Evolutionary conservation across 345 rosid species (phyloP).

Genomic region (Melaleuca alternifolia): DNA sequence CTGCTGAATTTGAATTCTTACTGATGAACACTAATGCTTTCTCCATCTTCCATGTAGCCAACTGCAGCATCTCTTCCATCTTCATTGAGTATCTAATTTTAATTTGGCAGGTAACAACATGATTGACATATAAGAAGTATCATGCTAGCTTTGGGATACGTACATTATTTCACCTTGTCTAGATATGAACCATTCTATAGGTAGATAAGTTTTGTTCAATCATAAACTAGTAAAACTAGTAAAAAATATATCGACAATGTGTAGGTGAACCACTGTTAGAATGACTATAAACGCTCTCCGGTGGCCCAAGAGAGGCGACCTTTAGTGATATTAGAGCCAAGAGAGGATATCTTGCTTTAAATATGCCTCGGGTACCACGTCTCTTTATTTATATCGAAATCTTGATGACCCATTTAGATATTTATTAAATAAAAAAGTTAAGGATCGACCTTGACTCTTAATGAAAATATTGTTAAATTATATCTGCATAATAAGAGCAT

Average conservation of each 20-base stretch:
- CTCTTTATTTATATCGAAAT: too few species aligned
- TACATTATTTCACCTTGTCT: not conserved
- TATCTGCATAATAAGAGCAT: too few species aligned
- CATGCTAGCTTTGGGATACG: not conserved
- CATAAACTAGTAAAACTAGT: not conserved
- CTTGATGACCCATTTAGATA: too few species aligned
- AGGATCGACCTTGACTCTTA: too few species aligned
- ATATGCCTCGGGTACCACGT: not conserved
- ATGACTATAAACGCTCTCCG: rapidly evolving
- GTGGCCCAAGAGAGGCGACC: not conserved
- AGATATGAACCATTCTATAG: not conserved
- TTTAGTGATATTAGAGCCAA: not conserved
- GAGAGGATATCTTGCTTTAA: not conserved
- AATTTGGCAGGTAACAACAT: not conserved
- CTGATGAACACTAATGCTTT: not conserved
- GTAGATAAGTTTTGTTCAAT: not conserved
- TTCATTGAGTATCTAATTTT: not conserved
- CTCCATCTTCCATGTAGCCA: not conserved
- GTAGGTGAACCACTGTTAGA: rapidly evolving
- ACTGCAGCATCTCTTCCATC: not conserved
- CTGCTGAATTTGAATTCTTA: not conserved
- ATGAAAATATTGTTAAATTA: too few species aligned
- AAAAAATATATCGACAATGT: not conserved
- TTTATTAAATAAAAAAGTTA: too few species aligned
- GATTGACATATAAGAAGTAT: not conserved